Evolutionary conservation across 2,329 filamentous ascomycete genomes (phyloP).

Genomic region (Colletotrichum gloeosporioides): DNA sequence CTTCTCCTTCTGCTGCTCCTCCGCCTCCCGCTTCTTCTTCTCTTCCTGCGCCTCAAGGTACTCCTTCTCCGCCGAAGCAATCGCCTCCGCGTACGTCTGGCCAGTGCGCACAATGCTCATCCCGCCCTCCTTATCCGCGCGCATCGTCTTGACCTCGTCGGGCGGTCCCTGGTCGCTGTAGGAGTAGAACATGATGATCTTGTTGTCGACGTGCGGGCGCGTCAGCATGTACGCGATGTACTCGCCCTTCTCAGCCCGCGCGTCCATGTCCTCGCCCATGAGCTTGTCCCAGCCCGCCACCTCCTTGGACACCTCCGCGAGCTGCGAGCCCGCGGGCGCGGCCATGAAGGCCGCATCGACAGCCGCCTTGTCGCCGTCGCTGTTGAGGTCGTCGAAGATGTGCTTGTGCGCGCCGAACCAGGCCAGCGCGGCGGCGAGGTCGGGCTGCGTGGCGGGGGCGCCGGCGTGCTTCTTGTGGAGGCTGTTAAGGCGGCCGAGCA

Average conservation of each 20-base stretch:
- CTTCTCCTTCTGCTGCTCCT: not conserved
- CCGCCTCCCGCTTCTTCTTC: rapidly evolving
- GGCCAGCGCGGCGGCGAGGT: not conserved
- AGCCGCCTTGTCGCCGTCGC: not conserved
- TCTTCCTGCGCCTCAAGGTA: not conserved
- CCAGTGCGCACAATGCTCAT: not conserved
- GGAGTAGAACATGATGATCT: not conserved
- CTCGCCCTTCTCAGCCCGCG: not conserved
- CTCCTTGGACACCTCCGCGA: not conserved
- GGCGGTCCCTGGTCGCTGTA: not conserved
- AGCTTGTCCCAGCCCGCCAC: not conserved
- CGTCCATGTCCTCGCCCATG: not conserved
- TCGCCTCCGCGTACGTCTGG: not conserved
- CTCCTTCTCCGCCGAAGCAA: not conserved
- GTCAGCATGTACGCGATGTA: not conserved
- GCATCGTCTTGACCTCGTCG: not conserved
- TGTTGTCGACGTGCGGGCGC: not conserved
- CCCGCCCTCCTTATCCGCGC: not conserved
- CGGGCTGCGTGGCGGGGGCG: not conserved
- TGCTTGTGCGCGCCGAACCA: not conserved
- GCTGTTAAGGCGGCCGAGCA: not conserved
- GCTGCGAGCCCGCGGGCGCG: not conserved
- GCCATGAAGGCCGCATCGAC: not conserved
- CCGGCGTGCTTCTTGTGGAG: not conserved
- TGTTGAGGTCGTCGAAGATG: not conserved